phyloP scores from a whole-genome alignment of 73 alveolate genomes.

The Tetrahymena malaccensis region DNA sequence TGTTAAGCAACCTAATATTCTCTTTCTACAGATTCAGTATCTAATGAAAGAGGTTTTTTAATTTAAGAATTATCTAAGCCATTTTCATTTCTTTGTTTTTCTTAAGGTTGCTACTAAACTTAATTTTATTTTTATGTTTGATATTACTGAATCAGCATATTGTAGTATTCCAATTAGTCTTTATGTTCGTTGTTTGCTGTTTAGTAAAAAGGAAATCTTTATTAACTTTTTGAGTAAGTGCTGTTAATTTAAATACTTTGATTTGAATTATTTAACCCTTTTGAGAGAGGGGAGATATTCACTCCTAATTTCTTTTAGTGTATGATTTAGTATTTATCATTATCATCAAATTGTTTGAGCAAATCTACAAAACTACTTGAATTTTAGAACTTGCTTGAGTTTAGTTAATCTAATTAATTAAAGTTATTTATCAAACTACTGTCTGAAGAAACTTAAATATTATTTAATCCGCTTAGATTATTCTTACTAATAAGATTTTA shows the following conservation, averaged over 20 bases:
- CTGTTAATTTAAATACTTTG: not conserved
- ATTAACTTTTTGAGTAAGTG: not conserved
- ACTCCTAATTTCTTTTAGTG: not conserved
- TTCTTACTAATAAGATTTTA: not conserved
- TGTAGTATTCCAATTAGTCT: not conserved
- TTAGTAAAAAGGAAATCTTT: not conserved
- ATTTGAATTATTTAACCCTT: not conserved
- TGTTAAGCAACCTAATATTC: not conserved
- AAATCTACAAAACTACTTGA: not conserved
- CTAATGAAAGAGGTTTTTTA: not conserved
- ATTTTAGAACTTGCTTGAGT: not conserved
- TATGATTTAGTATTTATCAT: not conserved
- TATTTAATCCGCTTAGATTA: not conserved
- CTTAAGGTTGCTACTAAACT: not conserved
- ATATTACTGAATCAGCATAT: not conserved
- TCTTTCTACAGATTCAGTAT: not conserved
- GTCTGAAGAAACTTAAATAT: not conserved
- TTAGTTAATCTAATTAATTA: not conserved
- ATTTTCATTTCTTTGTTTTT: not conserved
- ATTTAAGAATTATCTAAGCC: not conserved
- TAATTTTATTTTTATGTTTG: not conserved
- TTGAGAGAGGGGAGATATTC: not conserved
- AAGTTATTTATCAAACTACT: not conserved
- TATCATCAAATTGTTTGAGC: not conserved
- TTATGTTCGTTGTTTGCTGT: not conserved